Conservation (phyloP, 2,329 filamentous ascomycete genomes). For the Thelonectria rubi region DNA sequence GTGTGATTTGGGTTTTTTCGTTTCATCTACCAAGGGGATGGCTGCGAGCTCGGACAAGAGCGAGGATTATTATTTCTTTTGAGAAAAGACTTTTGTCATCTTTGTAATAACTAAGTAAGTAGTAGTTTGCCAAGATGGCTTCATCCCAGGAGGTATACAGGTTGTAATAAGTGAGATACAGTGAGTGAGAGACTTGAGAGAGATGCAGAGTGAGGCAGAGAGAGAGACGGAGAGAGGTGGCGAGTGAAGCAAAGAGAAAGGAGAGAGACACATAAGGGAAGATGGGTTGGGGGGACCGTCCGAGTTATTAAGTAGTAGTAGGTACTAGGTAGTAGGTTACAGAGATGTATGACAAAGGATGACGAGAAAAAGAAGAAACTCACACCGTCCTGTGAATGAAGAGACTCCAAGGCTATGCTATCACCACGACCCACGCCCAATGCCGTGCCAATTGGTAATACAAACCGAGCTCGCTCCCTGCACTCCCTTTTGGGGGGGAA, state of each 20-base stretch:
- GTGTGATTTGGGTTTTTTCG: slow-evolving; percentile 12
- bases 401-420: slow-evolving; percentile 38
- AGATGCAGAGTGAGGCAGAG: slow-evolving; percentile 12
- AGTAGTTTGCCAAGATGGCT: slow-evolving; percentile 26
- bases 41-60: slow-evolving; percentile 10
- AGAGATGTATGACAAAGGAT: slow-evolving; percentile 21
- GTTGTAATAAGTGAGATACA: slow-evolving; percentile 28
- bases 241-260: slow-evolving; percentile 2
- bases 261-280: slow-evolving; percentile 11
- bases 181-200: background rate
- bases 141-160: slow-evolving; percentile 19
- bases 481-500: background rate
- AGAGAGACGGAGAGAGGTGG: background rate
- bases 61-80: slow-evolving; percentile 5
- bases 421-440: slow-evolving; percentile 14
- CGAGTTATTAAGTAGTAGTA: slow-evolving; percentile 29
- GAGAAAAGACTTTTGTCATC: slow-evolving; percentile 17
- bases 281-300: slow-evolving; percentile 8
- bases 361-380: slow-evolving; percentile 17
- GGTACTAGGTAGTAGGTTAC: slow-evolving; percentile 8
- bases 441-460: slow-evolving; percentile 18
- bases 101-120: slow-evolving; percentile 37
- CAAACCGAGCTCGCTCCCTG: background rate
- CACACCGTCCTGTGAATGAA: slow-evolving; percentile 25
- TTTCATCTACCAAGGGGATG: slow-evolving; percentile 21